A percentile compares a stretch with the other conserved stretches of the same genome.
phyloP scores from a whole-genome alignment of 805 yeast species.

The Metschnikowia koreensis region DNA sequence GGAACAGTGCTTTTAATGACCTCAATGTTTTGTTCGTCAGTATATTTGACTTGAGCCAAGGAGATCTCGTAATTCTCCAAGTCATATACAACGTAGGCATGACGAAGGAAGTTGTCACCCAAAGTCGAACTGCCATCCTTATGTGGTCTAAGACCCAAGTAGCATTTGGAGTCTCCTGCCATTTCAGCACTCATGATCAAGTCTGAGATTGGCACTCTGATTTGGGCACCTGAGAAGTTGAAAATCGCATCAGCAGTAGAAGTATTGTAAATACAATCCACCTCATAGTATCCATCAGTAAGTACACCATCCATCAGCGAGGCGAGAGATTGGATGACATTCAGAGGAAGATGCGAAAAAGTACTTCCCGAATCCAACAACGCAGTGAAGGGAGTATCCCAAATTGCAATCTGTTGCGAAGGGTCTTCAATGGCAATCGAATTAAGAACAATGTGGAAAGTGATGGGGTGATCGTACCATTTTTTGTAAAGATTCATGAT shows the following conservation, averaged over 20 bases:
- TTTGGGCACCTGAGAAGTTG: constrained; percentile 57
- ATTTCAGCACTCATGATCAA: constrained; percentile 22
- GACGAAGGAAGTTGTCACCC: constrained; percentile 51
- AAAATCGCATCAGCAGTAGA: constrained; percentile 24
- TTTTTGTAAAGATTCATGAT: constrained; percentile 36
- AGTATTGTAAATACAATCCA: constrained; percentile 14
- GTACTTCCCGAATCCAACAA: constrained; percentile 57
- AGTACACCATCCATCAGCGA: constrained; percentile 1
- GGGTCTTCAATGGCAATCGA: constrained; percentile 26
- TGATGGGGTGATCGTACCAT: constrained; percentile 32
- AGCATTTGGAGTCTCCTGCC: constrained; percentile 24
- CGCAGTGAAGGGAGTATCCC: constrained; percentile 12
- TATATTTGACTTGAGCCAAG: constrained; percentile 43
- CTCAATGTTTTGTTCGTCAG: constrained; percentile 42
- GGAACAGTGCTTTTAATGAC: constrained; percentile 48
- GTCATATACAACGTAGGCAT: constrained; percentile 60
- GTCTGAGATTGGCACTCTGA: constrained; percentile 47
- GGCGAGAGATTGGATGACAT: constrained; percentile 22
- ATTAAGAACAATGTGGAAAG: constrained; percentile 50
- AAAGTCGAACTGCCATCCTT: constrained; percentile 18
- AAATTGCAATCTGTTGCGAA: constrained; percentile 10
- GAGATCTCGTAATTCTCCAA: constrained; percentile 56
- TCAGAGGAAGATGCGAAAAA: constrained; percentile 46
- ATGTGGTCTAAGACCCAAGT: constrained; percentile 12
- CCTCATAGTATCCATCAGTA: constrained; percentile 8